Conservation (phyloP, 345 rosid species). For the Brassica juncea region DNA sequence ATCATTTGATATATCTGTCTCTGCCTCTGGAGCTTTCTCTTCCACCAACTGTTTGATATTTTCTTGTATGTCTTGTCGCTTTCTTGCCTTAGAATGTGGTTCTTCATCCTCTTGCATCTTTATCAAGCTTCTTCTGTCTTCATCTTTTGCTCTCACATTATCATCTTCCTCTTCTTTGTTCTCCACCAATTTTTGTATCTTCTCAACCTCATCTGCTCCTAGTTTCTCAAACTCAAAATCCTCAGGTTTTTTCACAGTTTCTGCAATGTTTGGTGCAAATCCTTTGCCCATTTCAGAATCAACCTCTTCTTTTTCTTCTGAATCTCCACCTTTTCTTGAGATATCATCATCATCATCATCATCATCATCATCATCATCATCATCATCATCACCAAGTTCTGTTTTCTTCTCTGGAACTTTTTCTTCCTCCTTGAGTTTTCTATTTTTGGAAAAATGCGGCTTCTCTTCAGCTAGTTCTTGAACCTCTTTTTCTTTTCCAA, state of each 20-base stretch:
- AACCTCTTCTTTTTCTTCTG: background rate
- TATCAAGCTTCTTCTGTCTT: background rate
- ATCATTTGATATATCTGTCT: background rate
- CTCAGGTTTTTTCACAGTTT: slow-evolving; percentile 8
- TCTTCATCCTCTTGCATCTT: slow-evolving; percentile 18
- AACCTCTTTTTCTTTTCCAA: background rate
- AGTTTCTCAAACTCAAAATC: background rate
- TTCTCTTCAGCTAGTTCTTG: slow-evolving; percentile 14
- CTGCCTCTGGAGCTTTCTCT: slow-evolving; percentile 21
- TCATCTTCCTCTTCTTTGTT: slow-evolving; percentile 5
- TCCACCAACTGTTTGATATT: background rate
- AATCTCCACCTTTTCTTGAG: background rate
- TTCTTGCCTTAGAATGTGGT: slow-evolving; percentile 6
- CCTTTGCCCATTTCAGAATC: background rate
- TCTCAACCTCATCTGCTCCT: background rate
- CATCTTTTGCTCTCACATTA: background rate
- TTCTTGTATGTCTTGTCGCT: background rate
- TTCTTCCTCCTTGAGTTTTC: background rate
- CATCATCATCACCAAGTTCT: background rate
- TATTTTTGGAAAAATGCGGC: background rate
- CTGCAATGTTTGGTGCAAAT: background rate
- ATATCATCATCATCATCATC: slow-evolving; percentile 8
- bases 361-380: slow-evolving; percentile 3
- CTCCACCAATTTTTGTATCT: slow-evolving; percentile 1
- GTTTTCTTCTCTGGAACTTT: background rate